Conservation (phyloP, 306 rosid genomes). For the Vigna mungo region DNA sequence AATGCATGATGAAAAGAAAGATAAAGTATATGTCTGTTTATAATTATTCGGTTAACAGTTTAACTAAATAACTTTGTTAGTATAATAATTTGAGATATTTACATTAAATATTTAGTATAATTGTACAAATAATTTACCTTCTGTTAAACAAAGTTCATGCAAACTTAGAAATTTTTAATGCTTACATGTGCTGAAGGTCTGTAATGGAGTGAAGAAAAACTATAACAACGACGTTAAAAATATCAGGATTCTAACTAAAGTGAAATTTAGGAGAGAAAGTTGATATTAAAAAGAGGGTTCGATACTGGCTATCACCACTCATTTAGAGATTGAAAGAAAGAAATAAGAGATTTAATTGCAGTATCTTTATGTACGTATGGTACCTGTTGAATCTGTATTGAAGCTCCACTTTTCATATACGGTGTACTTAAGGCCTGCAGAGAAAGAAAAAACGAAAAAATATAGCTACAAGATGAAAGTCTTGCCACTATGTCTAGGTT, state of each 20-base stretch:
- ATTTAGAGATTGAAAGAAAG: not conserved
- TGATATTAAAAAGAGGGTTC: not conserved
- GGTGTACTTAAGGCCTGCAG: conserved; percentile 84
- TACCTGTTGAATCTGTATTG: conserved; percentile 82
- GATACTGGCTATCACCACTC: not conserved
- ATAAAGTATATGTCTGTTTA: not conserved
- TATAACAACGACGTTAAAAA: not conserved
- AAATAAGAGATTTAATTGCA: not conserved
- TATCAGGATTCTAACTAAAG: not conserved
- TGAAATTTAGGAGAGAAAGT: not conserved
- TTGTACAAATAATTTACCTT: not conserved
- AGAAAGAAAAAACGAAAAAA: not conserved
- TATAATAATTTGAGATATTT: not conserved
- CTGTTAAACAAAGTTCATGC: not conserved
- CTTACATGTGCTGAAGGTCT: not conserved
- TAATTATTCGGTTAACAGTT: not conserved
- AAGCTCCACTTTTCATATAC: conserved; percentile 93
- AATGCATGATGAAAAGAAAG: not conserved
- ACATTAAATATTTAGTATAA: not conserved
- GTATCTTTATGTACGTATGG: not conserved
- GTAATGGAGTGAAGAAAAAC: not conserved
- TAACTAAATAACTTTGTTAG: not conserved
- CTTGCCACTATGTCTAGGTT: not conserved
- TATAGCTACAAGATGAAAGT: not conserved
- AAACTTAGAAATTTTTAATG: not conserved